A percentile compares a stretch with the other conserved stretches of the same genome.
Conservation (phyloP, 176 grass and related monocot species). For the Cenchrus purpureus region DNA sequence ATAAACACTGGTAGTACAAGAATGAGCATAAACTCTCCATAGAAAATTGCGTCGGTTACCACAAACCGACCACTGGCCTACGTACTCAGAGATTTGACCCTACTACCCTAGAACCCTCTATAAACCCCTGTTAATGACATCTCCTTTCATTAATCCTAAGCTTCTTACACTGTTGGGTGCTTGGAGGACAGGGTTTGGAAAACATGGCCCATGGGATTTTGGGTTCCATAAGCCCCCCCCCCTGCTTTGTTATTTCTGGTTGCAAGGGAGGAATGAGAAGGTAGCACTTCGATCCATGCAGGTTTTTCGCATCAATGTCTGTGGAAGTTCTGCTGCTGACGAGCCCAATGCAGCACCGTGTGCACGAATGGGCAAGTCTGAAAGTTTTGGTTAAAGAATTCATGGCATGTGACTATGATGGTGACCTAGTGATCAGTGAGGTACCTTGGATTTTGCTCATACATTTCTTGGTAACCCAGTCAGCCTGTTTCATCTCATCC, state of each 20-base stretch:
- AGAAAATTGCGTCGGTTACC: slow-evolving; percentile 20
- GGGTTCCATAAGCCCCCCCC: slow-evolving; percentile 36
- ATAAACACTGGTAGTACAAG: slow-evolving; percentile 22
- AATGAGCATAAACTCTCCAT: slow-evolving; percentile 22
- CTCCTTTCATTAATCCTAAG: slow-evolving; percentile 63
- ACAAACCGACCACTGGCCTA: slow-evolving; percentile 44
- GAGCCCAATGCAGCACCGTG: slow-evolving; percentile 39
- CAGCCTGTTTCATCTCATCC: slow-evolving; percentile 25
- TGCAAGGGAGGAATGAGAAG: slow-evolving; percentile 57
- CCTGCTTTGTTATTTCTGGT: slow-evolving; percentile 29
- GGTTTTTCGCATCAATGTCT: slow-evolving; percentile 96
- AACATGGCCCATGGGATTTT: slow-evolving; percentile 71
- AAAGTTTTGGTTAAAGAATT: slow-evolving; percentile 32
- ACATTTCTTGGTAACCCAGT: slow-evolving; percentile 22
- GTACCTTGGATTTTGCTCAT: slow-evolving; percentile 36
- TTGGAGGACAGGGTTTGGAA: slow-evolving; percentile 79
- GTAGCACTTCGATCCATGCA: slow-evolving; percentile 65
- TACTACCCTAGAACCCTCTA: slow-evolving; percentile 53
- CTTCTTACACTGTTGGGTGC: slow-evolving; percentile 66
- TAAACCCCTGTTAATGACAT: slow-evolving; percentile 33
- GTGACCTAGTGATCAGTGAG: slow-evolving; percentile 44
- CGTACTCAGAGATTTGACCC: slow-evolving; percentile 52
- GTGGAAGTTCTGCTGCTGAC: slow-evolving; percentile 42
- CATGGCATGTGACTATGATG: slow-evolving; percentile 44
- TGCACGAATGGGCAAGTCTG: slow-evolving; percentile 41